phyloP scores from a whole-genome alignment of 306 rosid species.

The Myrica gale region DNA sequence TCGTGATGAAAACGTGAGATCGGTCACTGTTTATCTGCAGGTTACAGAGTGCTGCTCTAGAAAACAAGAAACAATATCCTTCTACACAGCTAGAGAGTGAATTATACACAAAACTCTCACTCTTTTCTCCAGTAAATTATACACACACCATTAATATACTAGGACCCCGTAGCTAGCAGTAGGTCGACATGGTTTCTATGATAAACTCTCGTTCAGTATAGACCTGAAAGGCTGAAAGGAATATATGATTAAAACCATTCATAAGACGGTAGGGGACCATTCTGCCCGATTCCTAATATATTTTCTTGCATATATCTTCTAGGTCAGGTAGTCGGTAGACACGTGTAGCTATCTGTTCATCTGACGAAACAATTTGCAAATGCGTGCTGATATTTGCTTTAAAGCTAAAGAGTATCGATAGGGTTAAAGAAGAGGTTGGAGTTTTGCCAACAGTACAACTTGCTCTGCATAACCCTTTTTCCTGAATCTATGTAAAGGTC shows the following conservation, averaged over 20 bases:
- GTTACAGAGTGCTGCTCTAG: neutral
- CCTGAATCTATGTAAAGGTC: too few relatives aligned
- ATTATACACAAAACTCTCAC: neutral
- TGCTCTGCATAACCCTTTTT: too few relatives aligned
- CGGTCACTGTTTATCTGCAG: neutral
- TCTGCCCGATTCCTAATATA: neutral
- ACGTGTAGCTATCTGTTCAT: too few relatives aligned
- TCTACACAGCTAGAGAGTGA: neutral
- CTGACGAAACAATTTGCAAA: too few relatives aligned
- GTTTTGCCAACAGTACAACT: too few relatives aligned
- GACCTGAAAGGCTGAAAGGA: too few relatives aligned
- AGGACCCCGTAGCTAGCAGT: neutral
- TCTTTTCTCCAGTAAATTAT: too few relatives aligned
- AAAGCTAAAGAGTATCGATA: too few relatives aligned
- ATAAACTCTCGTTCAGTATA: neutral
- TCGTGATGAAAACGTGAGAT: neutral
- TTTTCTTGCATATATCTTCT: neutral
- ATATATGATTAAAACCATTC: neutral
- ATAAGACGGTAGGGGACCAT: neutral
- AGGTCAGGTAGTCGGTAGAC: too few relatives aligned
- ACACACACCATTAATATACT: neutral
- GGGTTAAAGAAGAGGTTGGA: too few relatives aligned
- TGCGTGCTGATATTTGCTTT: too few relatives aligned
- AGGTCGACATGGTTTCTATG: neutral
- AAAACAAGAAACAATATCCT: neutral